These are phyloP conservation scores for Solioccasus polychromus DNA, from an alignment of 768 basidiomycete species.

Conservation along the genomic window DNA sequence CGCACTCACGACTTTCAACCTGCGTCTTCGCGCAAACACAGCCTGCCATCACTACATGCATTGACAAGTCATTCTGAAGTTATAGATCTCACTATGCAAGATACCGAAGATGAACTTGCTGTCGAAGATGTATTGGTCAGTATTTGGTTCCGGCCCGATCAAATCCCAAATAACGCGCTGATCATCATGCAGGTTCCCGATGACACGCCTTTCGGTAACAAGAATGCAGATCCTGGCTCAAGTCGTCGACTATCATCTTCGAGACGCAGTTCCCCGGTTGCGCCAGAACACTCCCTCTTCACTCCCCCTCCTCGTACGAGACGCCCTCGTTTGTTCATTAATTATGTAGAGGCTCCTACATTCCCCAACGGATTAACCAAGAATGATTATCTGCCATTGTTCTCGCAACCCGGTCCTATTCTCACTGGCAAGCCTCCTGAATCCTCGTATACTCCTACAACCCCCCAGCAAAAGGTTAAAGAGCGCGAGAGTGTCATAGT, in stretches of 20 bases:
- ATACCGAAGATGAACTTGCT: constrained; percentile 21
- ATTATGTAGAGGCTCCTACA: constrained; percentile 20
- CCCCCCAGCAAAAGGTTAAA: constrained; percentile 20
- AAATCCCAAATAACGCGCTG: neutral
- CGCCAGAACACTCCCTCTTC: constrained; percentile 23
- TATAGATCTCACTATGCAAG: constrained; percentile 22
- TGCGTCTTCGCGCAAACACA: constrained; percentile 1
- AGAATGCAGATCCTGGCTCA: constrained; percentile 3
- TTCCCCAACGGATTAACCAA: constrained; percentile 22
- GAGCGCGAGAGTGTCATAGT: constrained; percentile 10
- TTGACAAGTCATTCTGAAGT: constrained; percentile 5
- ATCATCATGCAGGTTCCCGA: constrained; percentile 2
- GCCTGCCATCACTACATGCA: neutral
- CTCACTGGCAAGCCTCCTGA: neutral
- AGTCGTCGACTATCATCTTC: neutral
- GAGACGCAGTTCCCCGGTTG: constrained; percentile 6
- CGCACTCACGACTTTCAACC: constrained; percentile 2
- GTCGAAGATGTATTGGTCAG: constrained; percentile 16
- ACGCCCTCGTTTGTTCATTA: constrained; percentile 11
- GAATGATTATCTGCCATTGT: constrained; percentile 16
- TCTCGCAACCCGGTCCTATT: neutral
- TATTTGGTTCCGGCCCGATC: constrained; percentile 7
- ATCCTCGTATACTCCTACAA: neutral
- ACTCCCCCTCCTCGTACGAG: constrained; percentile 25
- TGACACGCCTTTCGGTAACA: neutral